phyloP scores from a whole-genome alignment of 2,329 filamentous ascomycete species.

The Periconia macrospinosa region DNA sequence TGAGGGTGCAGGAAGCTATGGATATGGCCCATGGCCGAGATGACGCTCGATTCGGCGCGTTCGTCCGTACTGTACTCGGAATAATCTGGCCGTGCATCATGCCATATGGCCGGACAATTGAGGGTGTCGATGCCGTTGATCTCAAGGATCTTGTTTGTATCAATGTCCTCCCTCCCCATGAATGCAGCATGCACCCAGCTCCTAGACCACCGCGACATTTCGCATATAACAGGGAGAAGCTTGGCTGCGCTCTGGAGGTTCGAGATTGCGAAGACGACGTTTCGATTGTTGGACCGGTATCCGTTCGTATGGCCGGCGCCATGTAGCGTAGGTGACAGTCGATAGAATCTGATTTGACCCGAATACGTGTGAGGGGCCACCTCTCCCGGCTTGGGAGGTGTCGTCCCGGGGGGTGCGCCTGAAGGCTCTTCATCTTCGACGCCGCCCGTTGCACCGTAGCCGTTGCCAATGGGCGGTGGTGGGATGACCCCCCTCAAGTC shows the following conservation, averaged over 20 bases:
- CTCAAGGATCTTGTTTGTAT: constrained; percentile 67
- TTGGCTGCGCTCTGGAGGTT: constrained; percentile 72
- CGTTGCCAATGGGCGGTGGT: constrained; percentile 9
- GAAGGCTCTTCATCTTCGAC: constrained; percentile 23
- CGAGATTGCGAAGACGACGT: constrained; percentile 78
- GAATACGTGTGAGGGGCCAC: constrained; percentile 53
- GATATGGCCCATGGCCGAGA: constrained; percentile 71
- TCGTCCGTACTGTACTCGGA: constrained; percentile 68
- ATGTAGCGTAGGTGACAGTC: constrained; percentile 66
- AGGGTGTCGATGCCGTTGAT: constrained; percentile 76
- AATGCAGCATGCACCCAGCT: constrained; percentile 83
- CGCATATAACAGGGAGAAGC: constrained; percentile 80
- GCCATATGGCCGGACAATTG: constrained; percentile 67
- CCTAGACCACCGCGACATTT: constrained; percentile 71
- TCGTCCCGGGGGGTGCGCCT: constrained; percentile 31
- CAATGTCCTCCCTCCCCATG: constrained; percentile 71
- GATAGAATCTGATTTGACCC: constrained; percentile 69
- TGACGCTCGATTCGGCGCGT: constrained; percentile 67
- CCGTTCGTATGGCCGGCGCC: constrained; percentile 60
- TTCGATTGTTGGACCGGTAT: constrained; percentile 59
- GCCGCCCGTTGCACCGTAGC: constrained; percentile 1
- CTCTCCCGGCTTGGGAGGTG: constrained; percentile 16
- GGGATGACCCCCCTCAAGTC: constrained; percentile 6
- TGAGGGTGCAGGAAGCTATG: constrained; percentile 75
- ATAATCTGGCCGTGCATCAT: constrained; percentile 78